Percentiles rank a stretch among this genome's conserved stretches.
phyloP scores from a whole-genome alignment of 2,329 filamentous ascomycete genomes.

The Calonectria pteridis region DNA sequence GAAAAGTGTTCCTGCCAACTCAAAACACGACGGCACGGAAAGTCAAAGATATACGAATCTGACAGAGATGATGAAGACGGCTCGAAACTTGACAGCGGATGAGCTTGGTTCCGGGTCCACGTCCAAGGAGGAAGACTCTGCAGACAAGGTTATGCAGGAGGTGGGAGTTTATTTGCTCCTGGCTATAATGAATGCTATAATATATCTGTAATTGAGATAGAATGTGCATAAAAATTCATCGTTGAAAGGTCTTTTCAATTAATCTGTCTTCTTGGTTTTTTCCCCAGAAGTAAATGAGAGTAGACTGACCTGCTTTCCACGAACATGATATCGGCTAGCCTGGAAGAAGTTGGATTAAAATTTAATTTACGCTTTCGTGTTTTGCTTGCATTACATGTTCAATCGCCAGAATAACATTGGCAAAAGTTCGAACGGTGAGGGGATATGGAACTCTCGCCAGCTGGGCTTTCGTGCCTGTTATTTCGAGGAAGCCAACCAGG shows the following conservation, averaged over 20 bases:
- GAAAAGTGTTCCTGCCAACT: background rate
- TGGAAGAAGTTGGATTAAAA: background rate
- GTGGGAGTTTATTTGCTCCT: background rate
- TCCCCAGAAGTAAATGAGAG: no score
- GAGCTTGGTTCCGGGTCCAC: background rate
- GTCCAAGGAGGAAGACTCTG: background rate
- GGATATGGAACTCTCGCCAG: background rate
- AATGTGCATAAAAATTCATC: background rate
- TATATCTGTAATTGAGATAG: background rate
- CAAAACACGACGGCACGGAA: background rate
- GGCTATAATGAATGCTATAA: background rate
- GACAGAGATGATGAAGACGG: slow-evolving; percentile 1
- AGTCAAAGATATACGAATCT: slow-evolving; percentile 6
- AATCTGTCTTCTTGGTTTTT: background rate
- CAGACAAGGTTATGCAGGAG: background rate
- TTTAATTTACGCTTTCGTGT: background rate
- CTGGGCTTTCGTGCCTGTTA: background rate
- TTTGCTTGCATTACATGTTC: background rate
- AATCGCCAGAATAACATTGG: background rate
- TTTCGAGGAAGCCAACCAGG: background rate
- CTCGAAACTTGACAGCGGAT: slow-evolving; percentile 4
- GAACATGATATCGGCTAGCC: no score
- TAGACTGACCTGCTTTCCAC: no score
- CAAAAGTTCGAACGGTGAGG: background rate
- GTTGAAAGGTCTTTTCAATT: background rate